phyloP scores from a whole-genome alignment of 306 rosid species.

The Acmispon strigosus region DNA sequence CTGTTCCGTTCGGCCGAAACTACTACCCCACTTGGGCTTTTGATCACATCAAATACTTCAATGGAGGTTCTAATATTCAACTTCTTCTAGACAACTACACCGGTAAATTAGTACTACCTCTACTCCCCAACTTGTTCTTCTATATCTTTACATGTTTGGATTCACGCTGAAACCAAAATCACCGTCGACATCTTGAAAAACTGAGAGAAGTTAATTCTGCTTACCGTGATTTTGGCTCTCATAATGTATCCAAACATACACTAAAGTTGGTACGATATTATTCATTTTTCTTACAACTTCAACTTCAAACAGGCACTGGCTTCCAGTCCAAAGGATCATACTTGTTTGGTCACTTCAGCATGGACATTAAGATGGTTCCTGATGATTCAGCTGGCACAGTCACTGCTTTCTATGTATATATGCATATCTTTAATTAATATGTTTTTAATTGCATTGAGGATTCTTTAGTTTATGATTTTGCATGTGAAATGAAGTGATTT shows the following conservation, averaged over 20 bases:
- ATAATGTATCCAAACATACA: too few relatives aligned
- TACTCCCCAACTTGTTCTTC: neutral
- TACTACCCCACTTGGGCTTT: conserved; percentile 79
- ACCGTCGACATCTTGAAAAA: too few relatives aligned
- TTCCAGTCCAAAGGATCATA: conserved; percentile 81
- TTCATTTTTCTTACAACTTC: neutral
- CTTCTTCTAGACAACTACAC: conserved; percentile 75
- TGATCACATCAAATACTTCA: conserved; percentile 74
- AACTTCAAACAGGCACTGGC: conserved; percentile 56
- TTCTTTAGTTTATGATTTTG: neutral
- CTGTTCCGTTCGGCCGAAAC: conserved; percentile 60
- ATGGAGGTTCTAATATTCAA: conserved; percentile 62
- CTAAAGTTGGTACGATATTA: neutral
- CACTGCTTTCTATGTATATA: conserved; percentile 70
- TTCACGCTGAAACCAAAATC: too few relatives aligned
- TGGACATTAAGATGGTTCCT: conserved; percentile 63
- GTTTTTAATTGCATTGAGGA: neutral
- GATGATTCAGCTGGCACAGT: conserved; percentile 91
- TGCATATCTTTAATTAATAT: neutral
- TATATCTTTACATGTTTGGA: too few relatives aligned
- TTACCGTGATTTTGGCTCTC: too few relatives aligned
- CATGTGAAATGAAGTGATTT: neutral
- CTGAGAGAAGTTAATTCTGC: too few relatives aligned
- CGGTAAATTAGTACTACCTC: conserved; percentile 30
- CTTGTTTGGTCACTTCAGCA: conserved; percentile 83